Evolutionary conservation across 2,329 filamentous ascomycete genomes (phyloP).

Genomic region (Verticillium zaregamsianum): DNA sequence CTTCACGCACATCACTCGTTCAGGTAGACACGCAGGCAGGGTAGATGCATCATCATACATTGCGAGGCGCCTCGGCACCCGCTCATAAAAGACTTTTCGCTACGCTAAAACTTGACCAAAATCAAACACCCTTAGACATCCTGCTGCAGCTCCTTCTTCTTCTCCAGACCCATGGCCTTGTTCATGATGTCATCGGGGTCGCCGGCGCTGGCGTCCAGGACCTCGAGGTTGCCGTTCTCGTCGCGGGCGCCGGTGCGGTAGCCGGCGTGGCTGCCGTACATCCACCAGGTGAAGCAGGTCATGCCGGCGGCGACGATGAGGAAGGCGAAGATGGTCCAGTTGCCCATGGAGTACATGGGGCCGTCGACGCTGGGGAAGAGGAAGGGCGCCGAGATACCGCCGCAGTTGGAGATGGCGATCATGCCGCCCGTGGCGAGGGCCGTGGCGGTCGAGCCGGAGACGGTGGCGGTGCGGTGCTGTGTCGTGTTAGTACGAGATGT

Average conservation of each 20-base stretch:
- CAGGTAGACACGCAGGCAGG: neutral
- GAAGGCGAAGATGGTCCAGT: constrained; percentile 28
- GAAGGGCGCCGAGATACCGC: constrained; percentile 28
- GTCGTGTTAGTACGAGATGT: constrained; percentile 7
- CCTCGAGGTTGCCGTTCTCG: constrained; percentile 16
- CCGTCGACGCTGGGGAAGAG: constrained; percentile 23
- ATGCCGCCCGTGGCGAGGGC: constrained; percentile 28
- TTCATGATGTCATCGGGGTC: constrained; percentile 17
- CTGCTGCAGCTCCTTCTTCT: constrained; percentile 14
- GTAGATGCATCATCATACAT: neutral
- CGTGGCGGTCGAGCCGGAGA: constrained; percentile 25
- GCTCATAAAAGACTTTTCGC: neutral
- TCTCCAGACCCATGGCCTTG: constrained; percentile 12
- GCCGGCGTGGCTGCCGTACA: constrained; percentile 25
- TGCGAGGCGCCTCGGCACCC: neutral
- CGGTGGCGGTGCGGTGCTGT: constrained; percentile 25
- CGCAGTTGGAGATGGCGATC: constrained; percentile 28
- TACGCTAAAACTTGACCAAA: neutral
- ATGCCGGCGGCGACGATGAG: constrained; percentile 19
- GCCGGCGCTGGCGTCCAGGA: constrained; percentile 14
- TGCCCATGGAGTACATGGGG: constrained; percentile 28
- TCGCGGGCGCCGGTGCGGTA: constrained; percentile 20
- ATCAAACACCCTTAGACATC: neutral
- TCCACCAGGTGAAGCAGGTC: constrained; percentile 23
- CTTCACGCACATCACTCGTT: no score